Evolutionary conservation across 257 asterid genomes (phyloP).

Genomic region (Gentiana macrophylla): DNA sequence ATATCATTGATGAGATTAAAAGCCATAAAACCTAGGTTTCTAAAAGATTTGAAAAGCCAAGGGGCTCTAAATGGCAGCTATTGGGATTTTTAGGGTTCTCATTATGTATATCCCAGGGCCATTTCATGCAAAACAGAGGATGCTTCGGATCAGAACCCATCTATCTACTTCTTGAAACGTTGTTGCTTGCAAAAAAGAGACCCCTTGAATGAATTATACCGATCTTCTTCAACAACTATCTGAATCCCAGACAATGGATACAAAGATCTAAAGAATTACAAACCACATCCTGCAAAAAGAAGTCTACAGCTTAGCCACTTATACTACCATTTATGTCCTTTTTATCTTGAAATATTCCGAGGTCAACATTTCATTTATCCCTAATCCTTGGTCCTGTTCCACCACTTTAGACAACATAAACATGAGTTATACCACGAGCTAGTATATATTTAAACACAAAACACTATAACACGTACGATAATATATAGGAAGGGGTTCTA

Average conservation of each 20-base stretch:
- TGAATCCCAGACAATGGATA: neutral
- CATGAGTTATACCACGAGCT: too few relatives aligned
- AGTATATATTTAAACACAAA: too few relatives aligned
- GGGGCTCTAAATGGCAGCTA: constrained; percentile 54
- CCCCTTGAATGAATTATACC: neutral
- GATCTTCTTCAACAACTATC: neutral
- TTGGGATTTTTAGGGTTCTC: constrained; percentile 17
- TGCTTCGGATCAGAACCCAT: constrained; percentile 36
- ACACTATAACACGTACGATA: too few relatives aligned
- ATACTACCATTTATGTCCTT: too few relatives aligned
- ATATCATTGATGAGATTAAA: constrained; percentile 29
- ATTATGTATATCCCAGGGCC: constrained; percentile 54
- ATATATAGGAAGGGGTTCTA: too few relatives aligned
- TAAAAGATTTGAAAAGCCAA: constrained; percentile 59
- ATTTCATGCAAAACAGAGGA: constrained; percentile 52
- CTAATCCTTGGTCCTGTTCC: too few relatives aligned
- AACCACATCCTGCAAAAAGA: too few relatives aligned
- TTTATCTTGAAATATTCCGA: too few relatives aligned
- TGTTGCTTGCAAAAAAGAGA: neutral
- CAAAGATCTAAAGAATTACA: too few relatives aligned
- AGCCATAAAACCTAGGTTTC: constrained; percentile 30
- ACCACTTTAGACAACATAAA: too few relatives aligned
- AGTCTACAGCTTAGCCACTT: too few relatives aligned
- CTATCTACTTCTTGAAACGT: neutral
- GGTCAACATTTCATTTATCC: too few relatives aligned